phyloP scores from a whole-genome alignment of 1,284 basidiomycete genomes.

The Cutaneotrichosporon cavernicola region DNA sequence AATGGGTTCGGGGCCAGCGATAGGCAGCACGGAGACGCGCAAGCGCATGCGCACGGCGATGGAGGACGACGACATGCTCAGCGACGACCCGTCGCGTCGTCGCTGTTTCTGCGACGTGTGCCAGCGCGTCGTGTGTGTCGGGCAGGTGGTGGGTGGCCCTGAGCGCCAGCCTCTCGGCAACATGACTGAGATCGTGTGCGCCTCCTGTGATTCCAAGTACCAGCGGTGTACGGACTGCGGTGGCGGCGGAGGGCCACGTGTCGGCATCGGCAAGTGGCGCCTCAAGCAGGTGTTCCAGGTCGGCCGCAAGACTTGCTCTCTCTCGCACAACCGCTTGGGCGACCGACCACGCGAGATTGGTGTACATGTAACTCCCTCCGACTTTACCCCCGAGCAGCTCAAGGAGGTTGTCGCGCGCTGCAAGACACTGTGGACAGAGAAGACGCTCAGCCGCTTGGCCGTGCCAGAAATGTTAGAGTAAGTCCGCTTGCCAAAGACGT shows the following conservation, averaged over 20 bases:
- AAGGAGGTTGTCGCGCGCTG: constrained; percentile 49
- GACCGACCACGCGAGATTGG: constrained; percentile 48
- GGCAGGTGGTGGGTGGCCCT: constrained; percentile 38
- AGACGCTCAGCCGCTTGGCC: constrained; percentile 48
- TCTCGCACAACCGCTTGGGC: constrained; percentile 52
- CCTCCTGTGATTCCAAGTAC: constrained; percentile 46
- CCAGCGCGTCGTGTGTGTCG: constrained; percentile 44
- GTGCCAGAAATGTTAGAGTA: constrained; percentile 54
- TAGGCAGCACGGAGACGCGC: constrained; percentile 46
- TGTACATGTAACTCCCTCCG: constrained; percentile 48
- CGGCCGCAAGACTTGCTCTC: constrained; percentile 53
- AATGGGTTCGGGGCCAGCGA: constrained; percentile 11
- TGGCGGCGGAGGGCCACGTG: constrained; percentile 51
- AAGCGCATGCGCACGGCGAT: constrained; percentile 43
- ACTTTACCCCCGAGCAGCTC: constrained; percentile 47
- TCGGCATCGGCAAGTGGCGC: constrained; percentile 56
- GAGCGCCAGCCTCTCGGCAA: constrained; percentile 31
- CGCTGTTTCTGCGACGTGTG: constrained; percentile 50
- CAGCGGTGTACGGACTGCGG: constrained; percentile 47
- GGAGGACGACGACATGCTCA: constrained; percentile 43
- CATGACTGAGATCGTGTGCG: constrained; percentile 47
- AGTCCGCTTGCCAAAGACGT: constrained; percentile 12
- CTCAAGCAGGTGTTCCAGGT: constrained; percentile 55
- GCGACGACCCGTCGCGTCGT: constrained; percentile 18
- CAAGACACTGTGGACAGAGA: constrained; percentile 51